Evolutionary conservation across 108 stramenopile genomes (phyloP).

Genomic region (Epipyxis sp.): DNA sequence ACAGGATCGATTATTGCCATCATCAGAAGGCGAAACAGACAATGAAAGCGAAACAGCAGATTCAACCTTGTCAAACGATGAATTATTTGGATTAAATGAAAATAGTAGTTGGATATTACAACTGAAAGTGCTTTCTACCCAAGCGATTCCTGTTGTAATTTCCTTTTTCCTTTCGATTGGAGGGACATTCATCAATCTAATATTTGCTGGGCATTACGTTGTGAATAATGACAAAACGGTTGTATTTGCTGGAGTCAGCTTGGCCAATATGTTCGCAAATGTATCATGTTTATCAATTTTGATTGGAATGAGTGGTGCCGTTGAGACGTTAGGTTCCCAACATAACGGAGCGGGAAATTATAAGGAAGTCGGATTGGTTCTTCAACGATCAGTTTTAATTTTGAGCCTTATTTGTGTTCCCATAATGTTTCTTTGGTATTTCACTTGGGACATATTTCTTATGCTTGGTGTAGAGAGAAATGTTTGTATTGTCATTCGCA

Average conservation of each 20-base stretch:
- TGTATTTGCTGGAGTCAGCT: slow-evolving; percentile 26
- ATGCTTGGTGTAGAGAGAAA: slow-evolving; percentile 2
- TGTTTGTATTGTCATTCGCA: slow-evolving; percentile 14
- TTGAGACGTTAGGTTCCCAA: slow-evolving; percentile 28
- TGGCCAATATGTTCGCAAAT: slow-evolving; percentile 30
- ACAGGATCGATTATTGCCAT: too few species aligned
- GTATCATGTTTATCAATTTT: slow-evolving; percentile 26
- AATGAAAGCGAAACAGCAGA: not conserved
- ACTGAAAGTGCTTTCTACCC: not conserved
- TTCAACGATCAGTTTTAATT: slow-evolving; percentile 15
- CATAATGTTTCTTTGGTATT: slow-evolving; percentile 7
- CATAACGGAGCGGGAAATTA: slow-evolving; percentile 27
- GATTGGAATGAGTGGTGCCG: slow-evolving; percentile 31
- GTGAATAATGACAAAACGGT: not conserved
- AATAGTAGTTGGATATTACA: not conserved
- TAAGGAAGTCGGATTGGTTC: slow-evolving; percentile 21
- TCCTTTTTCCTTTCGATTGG: slow-evolving; percentile 20
- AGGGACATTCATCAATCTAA: slow-evolving; percentile 23
- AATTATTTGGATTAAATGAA: slow-evolving; percentile 24
- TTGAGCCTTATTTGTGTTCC: slow-evolving; percentile 8
- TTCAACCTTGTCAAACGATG: not conserved
- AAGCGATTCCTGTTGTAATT: slow-evolving; percentile 16
- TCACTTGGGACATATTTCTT: slow-evolving; percentile 13
- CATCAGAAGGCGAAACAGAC: not conserved
- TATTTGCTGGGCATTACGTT: slow-evolving; percentile 23